These are phyloP conservation scores for Bonia amplexicaulis DNA, from an alignment of 176 grass and related monocot species.

Conservation along the genomic window DNA sequence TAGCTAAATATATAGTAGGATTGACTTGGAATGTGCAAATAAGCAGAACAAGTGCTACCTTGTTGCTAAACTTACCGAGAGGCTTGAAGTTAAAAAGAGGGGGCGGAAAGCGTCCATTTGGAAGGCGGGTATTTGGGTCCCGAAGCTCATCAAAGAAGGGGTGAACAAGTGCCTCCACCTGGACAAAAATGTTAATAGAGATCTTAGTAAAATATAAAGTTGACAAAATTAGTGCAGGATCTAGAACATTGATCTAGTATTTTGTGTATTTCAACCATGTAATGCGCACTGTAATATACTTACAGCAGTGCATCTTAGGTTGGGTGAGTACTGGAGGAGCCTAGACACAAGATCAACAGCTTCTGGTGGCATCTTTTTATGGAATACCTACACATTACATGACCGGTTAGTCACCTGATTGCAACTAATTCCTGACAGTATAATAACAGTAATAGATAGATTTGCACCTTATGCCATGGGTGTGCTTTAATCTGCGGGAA, in stretches of 20 bases:
- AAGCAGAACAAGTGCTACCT: background rate
- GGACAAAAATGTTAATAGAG: background rate
- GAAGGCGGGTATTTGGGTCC: slow-evolving; percentile 55
- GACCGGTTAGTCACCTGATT: background rate
- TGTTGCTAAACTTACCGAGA: slow-evolving; percentile 39
- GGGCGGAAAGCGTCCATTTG: slow-evolving; percentile 63
- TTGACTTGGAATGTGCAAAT: background rate
- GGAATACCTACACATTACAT: slow-evolving; percentile 52
- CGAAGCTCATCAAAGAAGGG: slow-evolving; percentile 90
- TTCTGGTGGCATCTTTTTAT: slow-evolving; percentile 71
- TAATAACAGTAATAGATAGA: background rate
- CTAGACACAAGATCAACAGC: slow-evolving; percentile 79
- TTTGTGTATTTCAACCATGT: background rate
- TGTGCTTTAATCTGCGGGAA: slow-evolving; percentile 85
- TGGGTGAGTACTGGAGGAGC: slow-evolving; percentile 73
- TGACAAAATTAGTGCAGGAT: background rate
- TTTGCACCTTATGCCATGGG: slow-evolving; percentile 75
- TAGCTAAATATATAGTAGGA: background rate
- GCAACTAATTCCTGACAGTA: background rate
- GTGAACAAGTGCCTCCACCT: slow-evolving; percentile 71
- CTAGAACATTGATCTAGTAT: background rate
- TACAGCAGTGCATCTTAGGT: slow-evolving; percentile 69
- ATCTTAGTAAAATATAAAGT: background rate
- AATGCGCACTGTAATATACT: slow-evolving; percentile 24
- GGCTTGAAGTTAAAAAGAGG: slow-evolving; percentile 79